Evolutionary conservation across 108 stramenopile species (phyloP), one percentile per base, ranked within the genome.

Genomic region (Discostella pseudostelligera): DNA sequence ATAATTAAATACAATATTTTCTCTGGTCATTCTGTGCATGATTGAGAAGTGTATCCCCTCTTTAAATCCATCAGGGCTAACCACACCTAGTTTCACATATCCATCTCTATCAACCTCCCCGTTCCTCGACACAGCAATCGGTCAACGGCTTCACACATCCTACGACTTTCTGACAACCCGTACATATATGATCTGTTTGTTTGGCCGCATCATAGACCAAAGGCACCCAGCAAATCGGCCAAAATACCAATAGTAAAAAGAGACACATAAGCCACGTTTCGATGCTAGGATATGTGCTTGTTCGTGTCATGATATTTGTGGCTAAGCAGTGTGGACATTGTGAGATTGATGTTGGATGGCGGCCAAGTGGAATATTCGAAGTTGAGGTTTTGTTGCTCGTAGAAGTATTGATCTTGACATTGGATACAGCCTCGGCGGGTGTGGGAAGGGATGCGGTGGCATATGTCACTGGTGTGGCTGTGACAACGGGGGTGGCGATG

Each of bases 161-260:
- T 22, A 72, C 56, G 28, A 63, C 19, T 3, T 20, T 28, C 24
- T 57, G 21, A 63, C 70, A 72, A 5, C 8, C 5, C 1, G 55
- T 49, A 22, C 70, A 72, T 4, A 57, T 42, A 46, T 72, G 70
- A 57, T 72, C 70, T 9, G 70, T 72, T 8, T 19, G 56, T 22
- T 72, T 72, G 39, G 55, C 62, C 11, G 45, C 14, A 63, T 72
- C 70, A 4, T 43, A 36, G 13, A 72, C 70, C 62, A 72, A 72
- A 14, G 70, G 70, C 0, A 72, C 42, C 70, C 70, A 72, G 54
- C 70, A 72, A 21, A 32, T 56, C 8, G 70, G 70, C 70, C 70
- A 72, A 24, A 72, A 72, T 21, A 72, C 43, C 9, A 63, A 25
- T 13, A 72, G 48, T 17, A 63, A 26, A 17, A 48, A 6, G 26